These are phyloP conservation scores for Fusarium caatingaense DNA, from an alignment of 2,329 filamentous ascomycete genomes.

Conservation along the genomic window DNA sequence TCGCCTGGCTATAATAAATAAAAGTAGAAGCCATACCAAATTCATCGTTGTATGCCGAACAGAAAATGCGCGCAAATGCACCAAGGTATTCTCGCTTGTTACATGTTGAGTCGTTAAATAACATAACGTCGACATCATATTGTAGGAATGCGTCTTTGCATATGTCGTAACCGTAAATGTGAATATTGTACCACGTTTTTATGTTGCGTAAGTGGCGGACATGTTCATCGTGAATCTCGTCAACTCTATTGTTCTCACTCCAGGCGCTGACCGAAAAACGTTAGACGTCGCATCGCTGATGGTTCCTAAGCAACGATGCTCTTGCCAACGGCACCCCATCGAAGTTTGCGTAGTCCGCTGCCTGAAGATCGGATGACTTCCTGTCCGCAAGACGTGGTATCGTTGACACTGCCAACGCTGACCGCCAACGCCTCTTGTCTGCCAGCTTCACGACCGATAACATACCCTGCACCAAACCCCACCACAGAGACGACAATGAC, in stretches of 20 bases:
- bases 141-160: constrained; percentile 23
- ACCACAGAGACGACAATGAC: constrained; percentile 76
- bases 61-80: constrained; percentile 27
- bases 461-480: constrained; percentile 75
- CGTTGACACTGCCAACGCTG: constrained; percentile 55
- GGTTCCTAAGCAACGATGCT: constrained; percentile 59
- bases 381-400: constrained; percentile 61
- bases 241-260: not conserved
- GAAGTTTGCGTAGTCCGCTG: constrained; percentile 63
- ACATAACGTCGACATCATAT: constrained; percentile 26
- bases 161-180: constrained; percentile 31
- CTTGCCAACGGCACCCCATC: constrained; percentile 65
- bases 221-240: constrained; percentile 3
- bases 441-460: constrained; percentile 74
- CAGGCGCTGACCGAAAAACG: not conserved
- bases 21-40: constrained; percentile 9
- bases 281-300: not conserved
- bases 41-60: constrained; percentile 27
- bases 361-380: constrained; percentile 65
- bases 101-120: constrained; percentile 23
- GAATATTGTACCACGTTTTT: constrained; percentile 9
- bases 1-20: constrained; percentile 15
- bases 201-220: constrained; percentile 12
- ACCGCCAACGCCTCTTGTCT: constrained; percentile 66
- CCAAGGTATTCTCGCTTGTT: constrained; percentile 12